These are phyloP conservation scores for Ophiostoma sp. DNA, from an alignment of 2,329 filamentous ascomycete species.

Conservation along the genomic window DNA sequence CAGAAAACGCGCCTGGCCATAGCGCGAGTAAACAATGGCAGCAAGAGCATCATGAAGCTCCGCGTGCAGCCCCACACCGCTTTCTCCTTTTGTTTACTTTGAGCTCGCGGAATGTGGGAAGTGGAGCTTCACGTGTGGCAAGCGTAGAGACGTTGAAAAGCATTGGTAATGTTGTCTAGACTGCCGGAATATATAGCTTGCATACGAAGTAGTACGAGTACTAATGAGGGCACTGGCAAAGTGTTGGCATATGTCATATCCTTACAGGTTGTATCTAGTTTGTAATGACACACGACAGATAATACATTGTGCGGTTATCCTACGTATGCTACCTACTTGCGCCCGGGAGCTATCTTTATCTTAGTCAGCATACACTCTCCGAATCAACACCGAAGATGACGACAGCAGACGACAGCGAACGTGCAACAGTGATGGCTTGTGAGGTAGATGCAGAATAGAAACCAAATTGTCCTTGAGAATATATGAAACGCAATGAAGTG, in stretches of 20 bases:
- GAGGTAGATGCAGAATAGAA: conserved; percentile 4
- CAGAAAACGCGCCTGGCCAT: conserved; percentile 23
- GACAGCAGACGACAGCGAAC: background rate
- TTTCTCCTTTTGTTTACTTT: conserved; percentile 16
- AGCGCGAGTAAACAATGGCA: conserved; percentile 21
- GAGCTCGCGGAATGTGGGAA: conserved; percentile 13
- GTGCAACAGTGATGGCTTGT: background rate
- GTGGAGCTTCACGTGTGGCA: conserved; percentile 5
- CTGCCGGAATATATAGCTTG: background rate
- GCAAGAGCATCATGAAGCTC: background rate
- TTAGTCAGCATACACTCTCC: background rate
- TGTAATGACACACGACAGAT: background rate
- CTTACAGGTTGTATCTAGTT: too few species aligned
- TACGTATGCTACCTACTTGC: background rate
- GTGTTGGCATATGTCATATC: too few species aligned
- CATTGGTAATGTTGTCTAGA: background rate
- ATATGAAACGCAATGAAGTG: conserved; percentile 1
- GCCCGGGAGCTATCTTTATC: too few species aligned
- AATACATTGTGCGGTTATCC: background rate
- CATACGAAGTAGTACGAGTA: background rate
- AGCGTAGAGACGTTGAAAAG: background rate
- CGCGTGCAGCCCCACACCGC: conserved; percentile 6
- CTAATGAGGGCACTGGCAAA: too few species aligned
- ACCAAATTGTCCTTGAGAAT: background rate
- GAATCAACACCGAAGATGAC: background rate